Evolutionary conservation across 2,329 filamentous ascomycete genomes (phyloP), one percentile per base, ranked within the genome.

Genomic region (Arachnomyces sp.): DNA sequence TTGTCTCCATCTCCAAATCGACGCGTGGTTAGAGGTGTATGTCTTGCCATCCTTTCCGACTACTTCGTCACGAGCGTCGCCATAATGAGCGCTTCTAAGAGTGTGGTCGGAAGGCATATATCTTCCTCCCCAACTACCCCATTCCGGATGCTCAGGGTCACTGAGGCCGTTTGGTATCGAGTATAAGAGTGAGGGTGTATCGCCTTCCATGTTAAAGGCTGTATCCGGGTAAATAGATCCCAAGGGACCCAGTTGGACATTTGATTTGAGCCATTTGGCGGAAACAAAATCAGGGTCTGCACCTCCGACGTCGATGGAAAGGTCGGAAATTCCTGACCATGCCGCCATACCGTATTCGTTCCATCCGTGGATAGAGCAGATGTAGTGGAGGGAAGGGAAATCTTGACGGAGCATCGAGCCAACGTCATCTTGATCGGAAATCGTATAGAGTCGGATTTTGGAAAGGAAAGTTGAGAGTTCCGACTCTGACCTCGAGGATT

Each of bases 351-450:
- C 65, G 44, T 79, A 80, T 35, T 72, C 61, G 47, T 73, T 73
- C 67, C 69, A 79, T 5, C 66, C 73, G 49, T 79, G 76, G 1
- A 77, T 54, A 0, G 71, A 74, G 11, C 60, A 61, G 39, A 80
- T 75, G 53, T 76, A 78, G 47, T 75, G 72, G 5, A 79, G 51
- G 17, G 73, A 67, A 0, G 76, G 73, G 44, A 69, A 78, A 2
- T 63, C 66, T 34, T 62, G 56, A 12, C 75, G 68, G 28, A 80
- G 72, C 75, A 74, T 79, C 1, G 66, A 56, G 0, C 73, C 74
- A 0, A 71, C 69, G 44, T 80, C 69, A 44, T 79, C 75, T 47
- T 79, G 75, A 46, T 79, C 76, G 5, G 73, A 77, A 40, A 79
- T 77, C 28, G 74, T 59, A 52, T 77, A 77, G 7, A 76, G 63